Base-by-base conservation (phyloP, 345 rosid genomes). In the Nasturtium officinale region DNA sequence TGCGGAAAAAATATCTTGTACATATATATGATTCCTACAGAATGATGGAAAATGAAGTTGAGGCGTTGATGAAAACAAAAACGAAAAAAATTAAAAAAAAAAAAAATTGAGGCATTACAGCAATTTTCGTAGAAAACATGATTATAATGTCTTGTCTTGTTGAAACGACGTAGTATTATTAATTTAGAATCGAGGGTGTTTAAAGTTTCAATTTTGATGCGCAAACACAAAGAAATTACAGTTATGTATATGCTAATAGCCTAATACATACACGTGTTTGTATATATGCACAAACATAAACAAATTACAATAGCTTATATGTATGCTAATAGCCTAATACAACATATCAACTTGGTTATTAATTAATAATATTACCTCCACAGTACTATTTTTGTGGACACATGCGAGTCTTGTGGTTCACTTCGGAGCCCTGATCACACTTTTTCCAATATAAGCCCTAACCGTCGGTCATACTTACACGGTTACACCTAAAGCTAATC, bases 381-480 rank as follows among this genome's bases (percentile, higher is more conserved):
- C 63, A 21, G n/a, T n/a, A 23, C 26, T 15, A 56, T 13, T 38
- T 61, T 28, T 26, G 40, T 61, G 29, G 13, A 72, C 35, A 30
- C 26, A 29, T 72, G 45, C 35, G 40, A 38, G 64, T 30, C 65
- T 46, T 35, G 18, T 64, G 62, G 54, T 40, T 67, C 58, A 58
- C 45, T 65, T 20, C 54, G 7, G 10, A 59, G 32, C 38, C 61
- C 46, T 66, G n/a, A n/a, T 23, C 55, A 33, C 61, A 29, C 58
- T 55, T 21, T 65, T 26, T 51, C 47, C 62, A 60, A 60, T 67
- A 75, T 67, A 75, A 67, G 23, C 65, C 50, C 38, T 23, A 23
- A 29, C 28, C 20, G 33, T 42, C 11, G 28, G 28, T 40, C 64
- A 72, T 53, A 51, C 54, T 25, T 38, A 58, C 16, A 18, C 57